A percentile compares a stretch with the other conserved stretches of the same genome.
Evolutionary conservation across 805 yeast genomes (phyloP).

Genomic region (Pichia gijzeniarum): DNA sequence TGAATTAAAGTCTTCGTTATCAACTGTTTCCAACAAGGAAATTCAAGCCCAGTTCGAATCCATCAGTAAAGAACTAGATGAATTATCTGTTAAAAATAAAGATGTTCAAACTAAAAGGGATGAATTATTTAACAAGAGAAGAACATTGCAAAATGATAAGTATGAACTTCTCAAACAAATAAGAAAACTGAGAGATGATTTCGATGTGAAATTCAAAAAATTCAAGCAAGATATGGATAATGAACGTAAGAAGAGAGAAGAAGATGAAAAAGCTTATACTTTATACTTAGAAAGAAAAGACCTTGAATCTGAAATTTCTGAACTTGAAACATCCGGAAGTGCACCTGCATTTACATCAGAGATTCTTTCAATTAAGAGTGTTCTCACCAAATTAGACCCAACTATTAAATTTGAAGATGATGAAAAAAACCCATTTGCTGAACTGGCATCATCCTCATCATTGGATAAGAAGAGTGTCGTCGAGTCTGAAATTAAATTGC

Average conservation of each 20-base stretch:
- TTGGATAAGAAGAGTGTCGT: slow-evolving; percentile 8
- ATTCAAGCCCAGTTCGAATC: slow-evolving; percentile 62
- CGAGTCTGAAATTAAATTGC: slow-evolving; percentile 51
- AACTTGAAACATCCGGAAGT: slow-evolving; percentile 61
- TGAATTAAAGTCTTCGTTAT: slow-evolving; percentile 64
- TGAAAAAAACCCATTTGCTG: slow-evolving; percentile 13
- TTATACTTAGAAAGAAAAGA: slow-evolving; percentile 47
- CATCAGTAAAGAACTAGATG: slow-evolving; percentile 64
- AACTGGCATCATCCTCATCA: slow-evolving; percentile 13
- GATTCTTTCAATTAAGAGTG: slow-evolving; percentile 65
- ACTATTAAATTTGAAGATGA: slow-evolving; percentile 53
- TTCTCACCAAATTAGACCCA: slow-evolving; percentile 74
- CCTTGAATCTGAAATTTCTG: slow-evolving; percentile 54
- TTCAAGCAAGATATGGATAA: slow-evolving; percentile 63
- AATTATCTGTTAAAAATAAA: slow-evolving; percentile 53
- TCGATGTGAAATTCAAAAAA: slow-evolving; percentile 66
- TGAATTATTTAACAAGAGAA: slow-evolving; percentile 56
- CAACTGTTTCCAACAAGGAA: slow-evolving; percentile 52
- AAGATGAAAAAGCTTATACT: slow-evolving; percentile 51
- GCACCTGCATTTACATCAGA: slow-evolving; percentile 81
- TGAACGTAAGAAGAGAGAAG: slow-evolving; percentile 62
- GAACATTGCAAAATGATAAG: slow-evolving; percentile 57
- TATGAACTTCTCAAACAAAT: slow-evolving; percentile 63
- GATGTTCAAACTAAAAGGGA: slow-evolving; percentile 60
- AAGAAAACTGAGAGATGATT: slow-evolving; percentile 64